phyloP scores from a whole-genome alignment of 1,139 yeast genomes.

The Blastobotrys elegans region DNA sequence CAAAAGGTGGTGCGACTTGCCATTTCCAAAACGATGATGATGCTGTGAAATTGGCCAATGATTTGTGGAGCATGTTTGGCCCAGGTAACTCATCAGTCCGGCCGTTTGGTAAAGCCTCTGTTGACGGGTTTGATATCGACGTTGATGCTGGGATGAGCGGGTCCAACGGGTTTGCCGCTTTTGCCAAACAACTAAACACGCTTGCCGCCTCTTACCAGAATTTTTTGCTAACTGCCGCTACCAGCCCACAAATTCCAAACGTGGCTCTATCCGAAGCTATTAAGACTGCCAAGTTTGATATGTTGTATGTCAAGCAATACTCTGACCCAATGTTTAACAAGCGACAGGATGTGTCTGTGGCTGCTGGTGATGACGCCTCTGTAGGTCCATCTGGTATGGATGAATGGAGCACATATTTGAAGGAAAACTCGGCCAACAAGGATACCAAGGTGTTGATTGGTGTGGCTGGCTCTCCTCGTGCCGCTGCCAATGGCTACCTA shows the following conservation, averaged over 20 bases:
- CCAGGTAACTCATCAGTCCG: slow-evolving; percentile 60
- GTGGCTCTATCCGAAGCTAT: background rate
- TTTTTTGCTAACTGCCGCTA: background rate
- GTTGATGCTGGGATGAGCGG: slow-evolving; percentile 55
- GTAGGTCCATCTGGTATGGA: slow-evolving; percentile 33
- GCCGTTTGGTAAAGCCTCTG: slow-evolving; percentile 64
- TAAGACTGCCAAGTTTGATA: background rate
- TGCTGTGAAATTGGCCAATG: slow-evolving; percentile 65
- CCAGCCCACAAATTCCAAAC: slow-evolving; percentile 33
- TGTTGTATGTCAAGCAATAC: background rate
- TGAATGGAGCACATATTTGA: background rate
- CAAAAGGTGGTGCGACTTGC: background rate
- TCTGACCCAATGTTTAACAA: slow-evolving; percentile 28
- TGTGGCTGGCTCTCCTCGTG: slow-evolving; percentile 32
- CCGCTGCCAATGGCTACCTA: slow-evolving; percentile 68
- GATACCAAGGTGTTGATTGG: background rate
- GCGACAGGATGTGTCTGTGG: slow-evolving; percentile 39
- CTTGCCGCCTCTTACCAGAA: slow-evolving; percentile 31
- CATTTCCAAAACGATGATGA: slow-evolving; percentile 48
- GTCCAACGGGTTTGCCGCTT: slow-evolving; percentile 45
- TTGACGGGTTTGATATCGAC: slow-evolving; percentile 71
- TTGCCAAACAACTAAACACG: slow-evolving; percentile 45
- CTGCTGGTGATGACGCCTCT: slow-evolving; percentile 35
- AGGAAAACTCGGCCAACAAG: background rate
- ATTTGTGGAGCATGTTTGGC: slow-evolving; percentile 82